phyloP scores from a whole-genome alignment of 176 grass and related monocot species.

The Zoysia japonica region DNA sequence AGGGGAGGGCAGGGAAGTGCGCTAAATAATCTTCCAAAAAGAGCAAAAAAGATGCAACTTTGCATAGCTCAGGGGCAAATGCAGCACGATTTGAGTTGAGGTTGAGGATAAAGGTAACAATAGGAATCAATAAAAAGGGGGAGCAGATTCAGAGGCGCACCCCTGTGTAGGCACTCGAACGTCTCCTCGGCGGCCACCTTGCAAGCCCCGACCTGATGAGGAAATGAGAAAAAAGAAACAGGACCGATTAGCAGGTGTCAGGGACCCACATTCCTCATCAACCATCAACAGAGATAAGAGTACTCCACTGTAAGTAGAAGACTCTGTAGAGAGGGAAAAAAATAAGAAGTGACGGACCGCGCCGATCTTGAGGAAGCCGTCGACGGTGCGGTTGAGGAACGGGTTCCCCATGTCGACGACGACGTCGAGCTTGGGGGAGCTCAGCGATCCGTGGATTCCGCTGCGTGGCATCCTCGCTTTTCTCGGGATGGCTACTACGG shows the following conservation, averaged over 20 bases:
- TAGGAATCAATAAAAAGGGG: background rate
- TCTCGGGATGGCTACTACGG: background rate
- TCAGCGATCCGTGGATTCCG: constrained; percentile 38
- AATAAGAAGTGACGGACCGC: constrained; percentile 31
- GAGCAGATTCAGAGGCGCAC: constrained; percentile 7
- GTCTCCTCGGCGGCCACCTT: constrained; percentile 81
- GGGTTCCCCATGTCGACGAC: constrained; percentile 71
- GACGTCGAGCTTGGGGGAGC: constrained; percentile 55
- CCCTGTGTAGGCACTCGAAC: constrained; percentile 66
- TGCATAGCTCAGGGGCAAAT: background rate
- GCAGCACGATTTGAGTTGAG: background rate
- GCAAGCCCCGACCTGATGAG: constrained; percentile 68
- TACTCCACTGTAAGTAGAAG: too few relatives aligned
- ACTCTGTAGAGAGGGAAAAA: too few relatives aligned
- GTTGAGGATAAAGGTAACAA: background rate
- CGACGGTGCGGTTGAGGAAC: constrained; percentile 89
- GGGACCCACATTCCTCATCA: background rate
- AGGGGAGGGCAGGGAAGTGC: too few relatives aligned
- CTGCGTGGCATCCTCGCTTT: constrained; percentile 51
- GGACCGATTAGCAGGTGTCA: background rate
- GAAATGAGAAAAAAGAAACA: background rate
- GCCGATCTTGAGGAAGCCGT: constrained; percentile 92
- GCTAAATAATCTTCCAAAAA: background rate
- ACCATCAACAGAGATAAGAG: too few relatives aligned
- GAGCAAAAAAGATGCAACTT: constrained; percentile 1